These are phyloP conservation scores for Trichopus zeylanicus DNA, from an alignment of 116 monocot genomes.

Conservation along the genomic window DNA sequence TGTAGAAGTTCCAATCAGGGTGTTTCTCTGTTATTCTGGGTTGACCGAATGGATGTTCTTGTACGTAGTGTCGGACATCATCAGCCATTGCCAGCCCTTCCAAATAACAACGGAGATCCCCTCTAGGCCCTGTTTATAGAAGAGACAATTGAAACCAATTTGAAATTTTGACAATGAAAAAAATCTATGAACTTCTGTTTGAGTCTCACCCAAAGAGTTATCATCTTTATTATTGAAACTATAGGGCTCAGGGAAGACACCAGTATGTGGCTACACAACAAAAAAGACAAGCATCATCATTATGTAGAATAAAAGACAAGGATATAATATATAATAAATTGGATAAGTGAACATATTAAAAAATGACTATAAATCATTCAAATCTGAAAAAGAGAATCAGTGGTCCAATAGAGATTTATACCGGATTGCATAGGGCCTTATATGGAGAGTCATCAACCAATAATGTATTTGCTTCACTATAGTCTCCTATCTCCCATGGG, in stretches of 20 bases:
- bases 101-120: conserved; percentile 62
- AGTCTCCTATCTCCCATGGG: conserved; percentile 25
- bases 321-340: neutral
- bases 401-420: conserved; percentile 10
- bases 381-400: neutral
- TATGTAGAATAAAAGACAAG: neutral
- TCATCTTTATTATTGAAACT: conserved; percentile 31
- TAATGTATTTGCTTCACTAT: conserved; percentile 22
- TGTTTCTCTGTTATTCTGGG: conserved; percentile 35
- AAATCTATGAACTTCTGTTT: neutral
- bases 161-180: neutral
- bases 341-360: neutral
- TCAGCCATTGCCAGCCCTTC: conserved; percentile 47
- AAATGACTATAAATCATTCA: neutral
- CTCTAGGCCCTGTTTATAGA: conserved; percentile 45
- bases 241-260: conserved; percentile 67
- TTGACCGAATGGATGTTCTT: conserved; percentile 64
- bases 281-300: neutral
- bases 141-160: neutral
- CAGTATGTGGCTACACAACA: conserved; percentile 48
- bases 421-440: conserved; percentile 36
- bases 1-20: conserved; percentile 61
- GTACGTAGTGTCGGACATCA: conserved; percentile 61
- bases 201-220: conserved; percentile 52
- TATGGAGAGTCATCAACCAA: conserved; percentile 51